These are phyloP conservation scores for Candida sonorensis DNA, from an alignment of 805 yeast species.

Conservation along the genomic window DNA sequence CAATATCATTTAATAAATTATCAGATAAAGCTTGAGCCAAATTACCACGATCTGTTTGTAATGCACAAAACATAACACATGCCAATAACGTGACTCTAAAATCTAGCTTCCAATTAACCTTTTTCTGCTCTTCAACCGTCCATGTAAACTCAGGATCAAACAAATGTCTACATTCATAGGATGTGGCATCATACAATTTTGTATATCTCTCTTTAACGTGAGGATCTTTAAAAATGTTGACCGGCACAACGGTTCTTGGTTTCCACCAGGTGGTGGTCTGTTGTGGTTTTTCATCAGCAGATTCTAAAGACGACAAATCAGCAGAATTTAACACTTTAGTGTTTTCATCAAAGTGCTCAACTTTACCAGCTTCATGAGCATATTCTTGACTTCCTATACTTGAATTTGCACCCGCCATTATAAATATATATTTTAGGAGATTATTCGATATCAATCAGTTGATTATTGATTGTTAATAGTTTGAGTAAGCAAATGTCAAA, in stretches of 20 bases:
- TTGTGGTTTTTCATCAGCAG: too few relatives aligned
- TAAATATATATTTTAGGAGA: too few relatives aligned
- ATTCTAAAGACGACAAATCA: too few relatives aligned
- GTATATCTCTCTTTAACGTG: slow-evolving; percentile 22
- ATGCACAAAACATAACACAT: slow-evolving; percentile 49
- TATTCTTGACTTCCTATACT: too few relatives aligned
- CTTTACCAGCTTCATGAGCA: too few relatives aligned
- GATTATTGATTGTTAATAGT: too few relatives aligned
- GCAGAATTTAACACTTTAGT: too few relatives aligned
- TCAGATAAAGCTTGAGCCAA: slow-evolving; percentile 50
- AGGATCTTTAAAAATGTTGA: background rate
- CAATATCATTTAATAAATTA: slow-evolving; percentile 43
- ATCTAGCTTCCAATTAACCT: slow-evolving; percentile 45
- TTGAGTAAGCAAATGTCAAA: too few relatives aligned
- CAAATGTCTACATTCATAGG: slow-evolving; percentile 48
- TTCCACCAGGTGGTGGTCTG: background rate
- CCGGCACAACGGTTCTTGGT: background rate
- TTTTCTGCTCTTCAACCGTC: slow-evolving; percentile 45
- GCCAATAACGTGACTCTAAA: slow-evolving; percentile 51
- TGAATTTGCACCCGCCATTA: too few relatives aligned
- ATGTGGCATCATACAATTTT: slow-evolving; percentile 36
- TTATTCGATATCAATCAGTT: too few relatives aligned
- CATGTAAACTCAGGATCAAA: slow-evolving; percentile 56
- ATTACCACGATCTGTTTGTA: slow-evolving; percentile 55
- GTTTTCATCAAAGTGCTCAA: too few relatives aligned